Conservation (phyloP, 176 grass and related monocot species). For the sorghum (Sorghum bicolor) region Sorghum_bicolor_NCBIv3 NC_012878.2:48056501-48057000, state of each 20-base stretch:
- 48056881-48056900: slow-evolving; percentile 6
- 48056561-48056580: slow-evolving; percentile 86
- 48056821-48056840: slow-evolving; percentile 75
- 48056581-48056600: slow-evolving; percentile 92
- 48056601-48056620: slow-evolving; percentile 86
- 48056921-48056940: slow-evolving; percentile 12
- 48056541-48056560: slow-evolving; percentile 83
- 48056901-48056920: slow-evolving; percentile 34
- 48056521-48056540: slow-evolving; percentile 80
- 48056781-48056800: slow-evolving; percentile 74
- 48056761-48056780: slow-evolving; percentile 73
- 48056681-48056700: slow-evolving; percentile 78
- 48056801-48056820: slow-evolving; percentile 72
- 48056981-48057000: background rate
- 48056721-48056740: slow-evolving; percentile 64
- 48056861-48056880: slow-evolving; percentile 27
- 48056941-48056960: background rate
- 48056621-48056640: slow-evolving; percentile 83
- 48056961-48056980: slow-evolving; percentile 15
- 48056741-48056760: slow-evolving; percentile 72
- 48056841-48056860: slow-evolving; percentile 72
- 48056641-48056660: slow-evolving; percentile 88
- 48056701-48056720: slow-evolving; percentile 62
- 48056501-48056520: slow-evolving; percentile 94
- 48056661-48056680: slow-evolving; percentile 80